Conservation (phyloP, 2,329 filamentous ascomycete species). For the Pseudogymnoascus sp. region DNA sequence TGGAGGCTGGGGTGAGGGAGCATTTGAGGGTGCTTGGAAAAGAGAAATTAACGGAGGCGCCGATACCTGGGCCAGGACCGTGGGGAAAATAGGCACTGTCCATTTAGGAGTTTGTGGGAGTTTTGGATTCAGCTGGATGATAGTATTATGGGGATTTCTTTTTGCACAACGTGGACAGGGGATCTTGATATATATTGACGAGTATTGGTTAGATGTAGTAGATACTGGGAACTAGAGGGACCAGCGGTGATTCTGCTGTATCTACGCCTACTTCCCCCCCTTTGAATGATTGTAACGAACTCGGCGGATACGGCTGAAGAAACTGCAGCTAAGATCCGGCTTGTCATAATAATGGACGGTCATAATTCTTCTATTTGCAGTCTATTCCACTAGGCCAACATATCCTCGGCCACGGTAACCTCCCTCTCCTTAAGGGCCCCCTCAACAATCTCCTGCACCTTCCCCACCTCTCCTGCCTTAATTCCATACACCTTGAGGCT, state of each 20-base stretch:
- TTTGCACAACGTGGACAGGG: not conserved
- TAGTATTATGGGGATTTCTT: not conserved
- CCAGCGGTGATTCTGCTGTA: not conserved
- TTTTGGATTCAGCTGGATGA: not conserved
- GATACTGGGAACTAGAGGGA: not conserved
- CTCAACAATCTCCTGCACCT: not conserved
- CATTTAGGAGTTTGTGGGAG: not conserved
- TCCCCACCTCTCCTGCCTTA: not conserved
- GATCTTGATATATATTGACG: conserved; percentile 12
- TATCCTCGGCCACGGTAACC: not conserved
- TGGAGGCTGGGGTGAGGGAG: not conserved
- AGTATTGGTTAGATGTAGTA: not conserved
- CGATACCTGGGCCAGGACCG: not conserved
- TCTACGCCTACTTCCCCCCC: too few species aligned
- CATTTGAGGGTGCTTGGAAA: not conserved
- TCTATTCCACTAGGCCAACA: not conserved
- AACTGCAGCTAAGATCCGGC: not conserved
- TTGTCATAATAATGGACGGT: not conserved
- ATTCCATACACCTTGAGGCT: not conserved
- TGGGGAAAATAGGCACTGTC: not conserved
- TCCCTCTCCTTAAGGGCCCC: not conserved
- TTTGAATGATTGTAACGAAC: too few species aligned
- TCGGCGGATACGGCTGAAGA: not conserved
- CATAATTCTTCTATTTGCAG: conserved; percentile 5
- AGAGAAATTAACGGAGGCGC: not conserved